phyloP scores from a whole-genome alignment of 331 rosid genomes.

The Pyracantha coccinea region DNA sequence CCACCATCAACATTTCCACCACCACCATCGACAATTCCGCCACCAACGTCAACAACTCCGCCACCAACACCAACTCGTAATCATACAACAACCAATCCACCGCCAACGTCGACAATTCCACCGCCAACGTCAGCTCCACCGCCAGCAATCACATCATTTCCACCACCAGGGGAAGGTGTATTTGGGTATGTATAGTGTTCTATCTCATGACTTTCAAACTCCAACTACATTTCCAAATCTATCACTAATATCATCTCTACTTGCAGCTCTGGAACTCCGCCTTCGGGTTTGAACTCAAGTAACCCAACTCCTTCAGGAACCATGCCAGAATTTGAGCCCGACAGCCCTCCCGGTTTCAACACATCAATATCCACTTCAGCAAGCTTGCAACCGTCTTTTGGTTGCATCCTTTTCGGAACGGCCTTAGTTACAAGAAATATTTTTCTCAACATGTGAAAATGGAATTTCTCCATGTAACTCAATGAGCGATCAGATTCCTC shows the following conservation, averaged over 20 bases:
- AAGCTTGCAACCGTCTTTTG: conserved; percentile 40
- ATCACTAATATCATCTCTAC: conserved; percentile 8
- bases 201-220: not conserved
- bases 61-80: too few relatives aligned
- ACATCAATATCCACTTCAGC: conserved; percentile 43
- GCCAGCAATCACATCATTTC: conserved; percentile 12
- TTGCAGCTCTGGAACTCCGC: conserved; percentile 52
- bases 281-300: conserved; percentile 62
- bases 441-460: conserved; percentile 17
- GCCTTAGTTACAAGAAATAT: conserved; percentile 29
- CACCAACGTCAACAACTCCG: too few relatives aligned
- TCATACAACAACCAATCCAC: too few relatives aligned
- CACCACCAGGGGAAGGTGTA: conserved; percentile 42
- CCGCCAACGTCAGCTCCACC: not conserved
- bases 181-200: conserved; percentile 34
- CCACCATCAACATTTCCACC: too few relatives aligned
- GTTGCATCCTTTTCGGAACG: conserved; percentile 35
- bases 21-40: too few relatives aligned
- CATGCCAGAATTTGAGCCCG: conserved; percentile 47
- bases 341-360: conserved; percentile 39
- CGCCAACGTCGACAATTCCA: not conserved
- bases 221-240: conserved; percentile 13
- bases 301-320: conserved; percentile 44
- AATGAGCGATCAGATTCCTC: not conserved
- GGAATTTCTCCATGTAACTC: conserved; percentile 1